Evolutionary conservation across 2,329 filamentous ascomycete species (phyloP).

Genomic region (Phyllosticta capitalensis): DNA sequence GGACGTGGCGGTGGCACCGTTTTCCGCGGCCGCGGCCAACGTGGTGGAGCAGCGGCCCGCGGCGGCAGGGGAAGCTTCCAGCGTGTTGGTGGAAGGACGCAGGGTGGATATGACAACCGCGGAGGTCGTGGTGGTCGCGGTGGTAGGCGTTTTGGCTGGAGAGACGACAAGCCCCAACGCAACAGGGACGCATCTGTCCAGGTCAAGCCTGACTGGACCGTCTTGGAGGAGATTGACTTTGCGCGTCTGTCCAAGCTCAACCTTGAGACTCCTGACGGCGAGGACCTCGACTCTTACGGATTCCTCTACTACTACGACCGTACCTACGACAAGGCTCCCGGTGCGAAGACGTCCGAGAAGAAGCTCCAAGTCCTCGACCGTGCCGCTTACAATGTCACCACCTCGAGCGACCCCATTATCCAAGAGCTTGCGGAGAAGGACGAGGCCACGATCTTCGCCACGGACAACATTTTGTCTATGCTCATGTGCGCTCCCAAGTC

Average conservation of each 20-base stretch:
- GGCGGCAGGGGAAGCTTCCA: constrained; percentile 64
- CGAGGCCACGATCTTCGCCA: constrained; percentile 93
- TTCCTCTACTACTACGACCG: constrained; percentile 99
- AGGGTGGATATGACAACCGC: constrained; percentile 59
- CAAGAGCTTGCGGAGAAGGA: constrained; percentile 94
- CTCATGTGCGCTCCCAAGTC: constrained; percentile 97
- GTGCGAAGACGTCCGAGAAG: constrained; percentile 72
- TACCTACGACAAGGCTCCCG: constrained; percentile 83
- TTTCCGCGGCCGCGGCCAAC: constrained; percentile 66
- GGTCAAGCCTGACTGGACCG: constrained; percentile 89
- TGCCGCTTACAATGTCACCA: constrained; percentile 96
- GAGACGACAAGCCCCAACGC: constrained; percentile 95
- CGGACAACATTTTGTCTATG: constrained; percentile 95
- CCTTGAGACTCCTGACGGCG: constrained; percentile 85
- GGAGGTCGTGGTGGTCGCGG: constrained; percentile 60
- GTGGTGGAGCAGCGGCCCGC: constrained; percentile 66
- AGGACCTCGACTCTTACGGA: constrained; percentile 90
- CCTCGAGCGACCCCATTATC: constrained; percentile 89
- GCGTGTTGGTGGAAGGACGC: constrained; percentile 57
- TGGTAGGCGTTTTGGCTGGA: constrained; percentile 91
- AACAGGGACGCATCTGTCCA: constrained; percentile 95
- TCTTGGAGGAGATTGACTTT: constrained; percentile 98
- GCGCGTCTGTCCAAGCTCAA: constrained; percentile 92
- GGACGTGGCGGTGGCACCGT: constrained; percentile 80
- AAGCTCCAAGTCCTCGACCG: constrained; percentile 85